phyloP scores from a whole-genome alignment of 2,329 filamentous ascomycete species.

The Colletotrichum gloeosporioides region DNA sequence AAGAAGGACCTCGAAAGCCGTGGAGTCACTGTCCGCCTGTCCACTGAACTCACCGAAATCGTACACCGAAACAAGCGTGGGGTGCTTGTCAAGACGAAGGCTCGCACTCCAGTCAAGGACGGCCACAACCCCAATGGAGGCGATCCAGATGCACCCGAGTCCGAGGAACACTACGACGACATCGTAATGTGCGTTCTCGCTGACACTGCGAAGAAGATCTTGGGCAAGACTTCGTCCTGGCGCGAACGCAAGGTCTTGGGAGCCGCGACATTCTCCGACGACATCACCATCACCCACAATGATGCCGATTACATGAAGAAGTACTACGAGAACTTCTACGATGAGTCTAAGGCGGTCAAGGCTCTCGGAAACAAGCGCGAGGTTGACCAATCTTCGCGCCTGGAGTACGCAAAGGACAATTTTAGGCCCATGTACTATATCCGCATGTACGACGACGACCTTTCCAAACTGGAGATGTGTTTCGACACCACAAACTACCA shows the following conservation, averaged over 20 bases:
- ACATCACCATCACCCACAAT: constrained; percentile 70
- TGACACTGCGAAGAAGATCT: constrained; percentile 64
- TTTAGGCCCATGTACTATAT: constrained; percentile 69
- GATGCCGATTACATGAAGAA: constrained; percentile 69
- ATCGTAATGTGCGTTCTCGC: constrained; percentile 66
- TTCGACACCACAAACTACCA: constrained; percentile 77
- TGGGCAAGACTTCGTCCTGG: constrained; percentile 59
- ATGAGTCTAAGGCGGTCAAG: constrained; percentile 48
- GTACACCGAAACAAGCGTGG: constrained; percentile 54
- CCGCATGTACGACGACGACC: constrained; percentile 59
- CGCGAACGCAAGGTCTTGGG: constrained; percentile 69
- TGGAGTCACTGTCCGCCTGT: constrained; percentile 60
- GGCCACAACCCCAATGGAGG: constrained; percentile 39
- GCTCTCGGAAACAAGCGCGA: constrained; percentile 33
- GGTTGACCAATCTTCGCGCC: constrained; percentile 43
- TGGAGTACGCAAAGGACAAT: constrained; percentile 47
- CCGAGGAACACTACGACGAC: constrained; percentile 62
- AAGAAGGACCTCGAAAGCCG: constrained; percentile 54
- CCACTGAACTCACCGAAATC: constrained; percentile 59
- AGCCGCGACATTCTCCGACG: constrained; percentile 68
- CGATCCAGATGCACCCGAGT: constrained; percentile 58
- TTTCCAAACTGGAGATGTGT: constrained; percentile 66
- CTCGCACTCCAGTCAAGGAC: constrained; percentile 35
- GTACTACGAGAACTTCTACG: constrained; percentile 67
- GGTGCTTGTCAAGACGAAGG: constrained; percentile 53